A percentile compares a stretch with the other conserved stretches of the same genome.
Evolutionary conservation across 2,329 filamentous ascomycete species (phyloP).

Genomic region (Xylariaceae sp.): DNA sequence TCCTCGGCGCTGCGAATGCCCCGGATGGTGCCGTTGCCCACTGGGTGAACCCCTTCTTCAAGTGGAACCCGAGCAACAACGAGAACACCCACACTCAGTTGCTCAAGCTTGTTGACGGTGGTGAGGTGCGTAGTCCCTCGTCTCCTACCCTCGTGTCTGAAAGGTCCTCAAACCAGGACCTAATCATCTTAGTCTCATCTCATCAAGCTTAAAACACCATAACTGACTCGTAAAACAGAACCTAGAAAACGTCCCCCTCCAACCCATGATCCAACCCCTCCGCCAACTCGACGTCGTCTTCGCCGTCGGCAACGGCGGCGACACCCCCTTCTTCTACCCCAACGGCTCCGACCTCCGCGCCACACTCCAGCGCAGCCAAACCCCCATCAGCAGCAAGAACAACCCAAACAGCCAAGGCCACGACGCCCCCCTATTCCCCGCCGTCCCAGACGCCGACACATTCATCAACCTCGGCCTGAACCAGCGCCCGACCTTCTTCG

Average conservation of each 20-base stretch:
- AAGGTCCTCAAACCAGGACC: too few species aligned
- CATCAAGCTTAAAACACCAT: background rate
- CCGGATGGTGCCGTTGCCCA: constrained; percentile 60
- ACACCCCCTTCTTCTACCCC: constrained; percentile 64
- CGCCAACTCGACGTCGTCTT: constrained; percentile 75
- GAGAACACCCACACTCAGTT: constrained; percentile 46
- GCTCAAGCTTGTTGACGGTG: constrained; percentile 72
- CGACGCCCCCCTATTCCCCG: constrained; percentile 62
- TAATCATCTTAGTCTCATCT: too few species aligned
- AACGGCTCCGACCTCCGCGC: constrained; percentile 71
- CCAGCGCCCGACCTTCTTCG: constrained; percentile 71
- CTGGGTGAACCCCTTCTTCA: constrained; percentile 74
- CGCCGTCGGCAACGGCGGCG: constrained; percentile 71
- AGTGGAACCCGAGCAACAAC: constrained; percentile 56
- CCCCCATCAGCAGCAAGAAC: constrained; percentile 30
- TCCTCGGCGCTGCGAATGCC: constrained; percentile 42
- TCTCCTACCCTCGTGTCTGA: too few species aligned
- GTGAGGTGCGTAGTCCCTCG: constrained; percentile 40
- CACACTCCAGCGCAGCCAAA: constrained; percentile 63
- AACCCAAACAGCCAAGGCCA: constrained; percentile 39
- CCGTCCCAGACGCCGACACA: constrained; percentile 67
- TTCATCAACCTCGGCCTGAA: constrained; percentile 75
- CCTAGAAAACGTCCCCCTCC: constrained; percentile 70
- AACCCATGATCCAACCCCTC: constrained; percentile 69
- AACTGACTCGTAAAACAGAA: constrained; percentile 39